Evolutionary conservation across 176 grass and related monocot species (phyloP).

Genomic region (Phragmites australis): DNA sequence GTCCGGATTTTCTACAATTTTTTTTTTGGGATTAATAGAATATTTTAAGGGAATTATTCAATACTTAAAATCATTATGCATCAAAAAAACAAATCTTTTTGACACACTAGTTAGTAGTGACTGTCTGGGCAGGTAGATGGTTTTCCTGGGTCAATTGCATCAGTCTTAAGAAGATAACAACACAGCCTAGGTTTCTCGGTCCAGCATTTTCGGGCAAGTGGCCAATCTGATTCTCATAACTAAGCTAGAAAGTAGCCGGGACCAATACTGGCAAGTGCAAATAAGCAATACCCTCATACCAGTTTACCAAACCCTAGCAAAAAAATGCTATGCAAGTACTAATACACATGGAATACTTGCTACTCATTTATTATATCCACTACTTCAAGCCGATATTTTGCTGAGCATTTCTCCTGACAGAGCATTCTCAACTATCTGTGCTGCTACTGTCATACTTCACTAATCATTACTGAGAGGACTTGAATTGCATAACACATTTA

Average conservation of each 20-base stretch:
- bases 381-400: background rate
- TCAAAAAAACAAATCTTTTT: background rate
- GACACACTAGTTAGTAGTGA: background rate
- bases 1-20: background rate
- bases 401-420: background rate
- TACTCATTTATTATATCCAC: background rate
- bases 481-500: background rate
- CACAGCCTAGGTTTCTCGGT: background rate
- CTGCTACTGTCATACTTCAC: background rate
- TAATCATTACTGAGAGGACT: background rate
- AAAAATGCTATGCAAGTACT: background rate
- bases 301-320: background rate
- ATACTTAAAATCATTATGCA: background rate
- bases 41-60: background rate
- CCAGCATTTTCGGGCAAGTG: background rate
- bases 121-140: background rate
- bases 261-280: background rate
- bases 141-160: slow-evolving; percentile 6
- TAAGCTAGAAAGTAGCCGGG: background rate
- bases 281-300: background rate
- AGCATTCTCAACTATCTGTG: background rate
- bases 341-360: background rate
- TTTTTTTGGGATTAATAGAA: background rate
- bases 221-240: background rate
- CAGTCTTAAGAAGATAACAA: background rate